Percentiles rank a stretch among this genome's conserved stretches.
phyloP scores from a whole-genome alignment of 306 rosid species.

The Vigna mungo region DNA sequence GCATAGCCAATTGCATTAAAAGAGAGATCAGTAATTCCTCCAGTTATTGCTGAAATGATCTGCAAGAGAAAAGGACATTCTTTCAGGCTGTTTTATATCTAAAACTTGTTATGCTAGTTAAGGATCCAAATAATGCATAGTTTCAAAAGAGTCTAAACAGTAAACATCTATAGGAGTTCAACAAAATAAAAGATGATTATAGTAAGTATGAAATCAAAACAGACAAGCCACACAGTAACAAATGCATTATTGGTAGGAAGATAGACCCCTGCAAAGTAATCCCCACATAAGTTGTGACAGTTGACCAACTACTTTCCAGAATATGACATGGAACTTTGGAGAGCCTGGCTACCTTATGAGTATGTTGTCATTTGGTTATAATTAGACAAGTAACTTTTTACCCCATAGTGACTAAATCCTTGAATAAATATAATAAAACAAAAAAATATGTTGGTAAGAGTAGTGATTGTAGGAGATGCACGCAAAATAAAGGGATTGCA shows the following conservation, averaged over 20 bases:
- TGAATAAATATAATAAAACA: conserved; percentile 17
- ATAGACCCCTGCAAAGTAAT: conserved; percentile 19
- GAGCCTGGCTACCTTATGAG: background rate
- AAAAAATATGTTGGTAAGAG: conserved; percentile 7
- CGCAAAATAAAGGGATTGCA: conserved; percentile 12
- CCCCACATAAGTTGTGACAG: conserved; percentile 7
- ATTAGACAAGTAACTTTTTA: conserved; percentile 13
- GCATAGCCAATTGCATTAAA: conserved; percentile 85
- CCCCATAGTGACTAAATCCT: conserved; percentile 12
- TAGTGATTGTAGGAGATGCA: conserved; percentile 34
- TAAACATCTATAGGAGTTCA: background rate
- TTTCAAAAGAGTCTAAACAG: conserved; percentile 33
- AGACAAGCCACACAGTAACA: conserved; percentile 3
- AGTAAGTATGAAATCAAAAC: conserved; percentile 28
- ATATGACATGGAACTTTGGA: background rate
- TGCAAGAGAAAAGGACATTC: conserved; percentile 52
- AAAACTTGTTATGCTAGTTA: conserved; percentile 28
- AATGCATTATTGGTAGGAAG: background rate
- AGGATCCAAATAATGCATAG: conserved; percentile 14
- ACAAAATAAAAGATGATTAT: background rate
- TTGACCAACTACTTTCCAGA: conserved; percentile 4
- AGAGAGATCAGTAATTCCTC: conserved; percentile 89
- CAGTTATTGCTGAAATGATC: conserved; percentile 96
- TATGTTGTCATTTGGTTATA: too few species aligned
- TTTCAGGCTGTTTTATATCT: conserved; percentile 16